These are phyloP conservation scores for Fibroporia radiculosa DNA, from an alignment of 768 basidiomycete genomes.

Conservation along the genomic window DNA sequence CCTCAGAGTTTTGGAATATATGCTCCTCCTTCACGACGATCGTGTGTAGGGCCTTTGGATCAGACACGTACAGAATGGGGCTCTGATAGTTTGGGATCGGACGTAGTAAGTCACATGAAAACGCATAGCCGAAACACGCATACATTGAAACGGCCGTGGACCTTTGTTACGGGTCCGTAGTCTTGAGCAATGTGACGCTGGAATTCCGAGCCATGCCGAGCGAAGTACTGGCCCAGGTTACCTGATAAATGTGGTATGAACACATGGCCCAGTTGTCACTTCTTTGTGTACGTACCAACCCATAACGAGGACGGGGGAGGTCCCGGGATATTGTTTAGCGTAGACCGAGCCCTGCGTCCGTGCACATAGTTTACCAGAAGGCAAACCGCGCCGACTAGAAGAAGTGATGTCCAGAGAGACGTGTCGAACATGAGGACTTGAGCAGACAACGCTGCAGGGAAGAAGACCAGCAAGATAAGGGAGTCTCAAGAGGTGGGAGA, in stretches of 20 bases:
- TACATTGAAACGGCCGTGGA: no score
- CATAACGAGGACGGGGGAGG: conserved; percentile 8
- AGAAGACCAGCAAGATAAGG: no score
- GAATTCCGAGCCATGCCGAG: conserved; percentile 10
- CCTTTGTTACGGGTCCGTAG: conserved; percentile 13
- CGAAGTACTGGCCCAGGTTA: conserved; percentile 13
- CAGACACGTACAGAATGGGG: conserved; percentile 31
- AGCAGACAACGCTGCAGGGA: no score
- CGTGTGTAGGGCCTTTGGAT: conserved; percentile 41
- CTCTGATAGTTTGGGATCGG: conserved; percentile 3
- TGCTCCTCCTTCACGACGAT: conserved; percentile 43
- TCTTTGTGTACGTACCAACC: conserved; percentile 4
- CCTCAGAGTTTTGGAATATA: conserved; percentile 38
- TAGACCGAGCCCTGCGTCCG: no score
- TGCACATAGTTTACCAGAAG: no score
- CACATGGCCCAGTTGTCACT: not conserved
- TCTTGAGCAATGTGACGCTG: conserved; percentile 10
- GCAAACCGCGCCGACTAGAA: no score
- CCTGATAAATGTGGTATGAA: conserved; percentile 7
- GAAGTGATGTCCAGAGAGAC: no score
- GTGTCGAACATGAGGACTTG: no score
- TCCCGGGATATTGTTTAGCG: conserved; percentile 14
- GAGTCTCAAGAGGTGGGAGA: no score
- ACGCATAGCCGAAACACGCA: no score
- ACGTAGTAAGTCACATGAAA: no score